Conservation (phyloP, 192 early-diverging fungal genomes). For the Coemansia sp. region DNA sequence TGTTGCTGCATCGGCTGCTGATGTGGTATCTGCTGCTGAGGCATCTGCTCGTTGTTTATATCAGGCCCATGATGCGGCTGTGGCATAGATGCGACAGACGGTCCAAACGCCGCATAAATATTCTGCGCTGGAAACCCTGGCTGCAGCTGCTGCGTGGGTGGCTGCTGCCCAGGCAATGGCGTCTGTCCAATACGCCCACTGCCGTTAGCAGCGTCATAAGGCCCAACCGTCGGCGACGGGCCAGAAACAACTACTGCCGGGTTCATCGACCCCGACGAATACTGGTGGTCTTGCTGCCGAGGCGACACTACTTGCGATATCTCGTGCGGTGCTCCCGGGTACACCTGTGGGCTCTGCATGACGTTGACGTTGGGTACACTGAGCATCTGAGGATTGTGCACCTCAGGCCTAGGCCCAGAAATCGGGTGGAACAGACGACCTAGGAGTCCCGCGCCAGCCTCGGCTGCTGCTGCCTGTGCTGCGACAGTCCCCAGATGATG, state of each 20-base stretch:
- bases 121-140: conserved; percentile 8
- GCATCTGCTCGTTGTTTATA: background rate
- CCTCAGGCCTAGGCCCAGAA: background rate
- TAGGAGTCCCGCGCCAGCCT: conserved; percentile 17
- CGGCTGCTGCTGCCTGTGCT: conserved; percentile 12
- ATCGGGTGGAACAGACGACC: conserved; percentile 26
- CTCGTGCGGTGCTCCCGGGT: conserved; percentile 9
- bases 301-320: conserved; percentile 5
- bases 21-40: conserved; percentile 11
- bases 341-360: conserved; percentile 27
- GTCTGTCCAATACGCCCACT: conserved; percentile 20
- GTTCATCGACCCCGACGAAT: conserved; percentile 12
- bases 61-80: conserved; percentile 13
- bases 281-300: conserved; percentile 17
- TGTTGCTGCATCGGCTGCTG: background rate
- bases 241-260: background rate
- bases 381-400: conserved; percentile 5
- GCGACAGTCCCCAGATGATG: conserved; percentile 5
- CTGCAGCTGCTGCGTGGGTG: conserved; percentile 1
- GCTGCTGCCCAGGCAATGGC: conserved; percentile 39
- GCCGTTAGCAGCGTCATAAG: background rate
- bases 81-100: conserved; percentile 20
- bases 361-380: conserved; percentile 20
- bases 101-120: conserved; percentile 4
- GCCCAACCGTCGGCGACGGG: background rate